Evolutionary conservation across 176 grass and related monocot species (phyloP), one percentile per base, ranked within the genome.

Genomic region (Carex scoparia): DNA sequence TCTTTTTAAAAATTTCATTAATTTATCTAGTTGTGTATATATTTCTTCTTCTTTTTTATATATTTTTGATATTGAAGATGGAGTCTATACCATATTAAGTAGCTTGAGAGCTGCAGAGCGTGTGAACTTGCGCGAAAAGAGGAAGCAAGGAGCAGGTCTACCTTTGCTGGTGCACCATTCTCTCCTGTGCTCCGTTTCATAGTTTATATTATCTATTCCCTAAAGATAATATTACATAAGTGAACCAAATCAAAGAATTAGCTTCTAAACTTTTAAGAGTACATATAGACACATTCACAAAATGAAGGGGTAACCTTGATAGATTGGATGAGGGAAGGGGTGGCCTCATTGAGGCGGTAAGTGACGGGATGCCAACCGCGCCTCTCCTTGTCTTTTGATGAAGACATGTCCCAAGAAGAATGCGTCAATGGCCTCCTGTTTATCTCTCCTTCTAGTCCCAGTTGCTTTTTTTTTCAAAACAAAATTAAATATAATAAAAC

Each of bases 51-150:
- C 18, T 19, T 62, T 8, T 23, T 23, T 23, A 23, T 23, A 23
- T 23, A 23, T 19, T n/a, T 57, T 57, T 31, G 49, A 77, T 27
- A 33, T 7, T 56, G 71, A 11, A 76, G 74, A 28, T 18, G 5
- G 6, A 70, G 13, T 10, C 28, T 15, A 78, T 88, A 94, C 95
- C 27, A 67, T 59, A 63, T 92, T 90, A 85, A 98, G 91, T 90
- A 98, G 93, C 86, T 88, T 95, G 18, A 92, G 61, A 86, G 87
- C 93, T 82, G 93, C 91, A 85, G 88, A 85, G 11, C 91, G 91
- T 81, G 93, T 94, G 71, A 98, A 98, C 85, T 98, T 98, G 82
- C 95, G 91, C 32, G 93, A 93, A 81, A 98, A 98, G 80, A 98
- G 93, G 91, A 98, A 98, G 89, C 93, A 98, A 73, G 93, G 82